Conservation (phyloP, 2,329 filamentous ascomycete species). For the Aureobasidium pullulans region DNA sequence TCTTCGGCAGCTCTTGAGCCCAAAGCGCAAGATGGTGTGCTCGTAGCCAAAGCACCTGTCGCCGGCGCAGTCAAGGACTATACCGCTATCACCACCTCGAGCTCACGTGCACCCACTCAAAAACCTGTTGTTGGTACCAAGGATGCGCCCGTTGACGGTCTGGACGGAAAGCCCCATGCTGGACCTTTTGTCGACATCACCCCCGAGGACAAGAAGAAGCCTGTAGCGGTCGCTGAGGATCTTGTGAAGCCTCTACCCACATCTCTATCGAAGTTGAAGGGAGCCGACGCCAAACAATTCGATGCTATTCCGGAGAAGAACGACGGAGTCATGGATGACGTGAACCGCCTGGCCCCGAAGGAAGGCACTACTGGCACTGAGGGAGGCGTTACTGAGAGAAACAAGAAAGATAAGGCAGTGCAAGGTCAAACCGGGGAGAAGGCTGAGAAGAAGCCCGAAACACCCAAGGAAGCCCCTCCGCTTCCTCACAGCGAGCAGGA, state of each 20-base stretch:
- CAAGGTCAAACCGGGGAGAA: conserved; percentile 62
- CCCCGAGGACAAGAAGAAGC: conserved; percentile 24
- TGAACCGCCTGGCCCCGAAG: conserved; percentile 65
- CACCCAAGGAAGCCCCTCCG: conserved; percentile 78
- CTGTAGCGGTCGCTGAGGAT: conserved; percentile 15
- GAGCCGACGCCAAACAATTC: conserved; percentile 38
- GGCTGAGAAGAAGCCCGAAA: conserved; percentile 66
- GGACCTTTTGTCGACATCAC: conserved; percentile 66
- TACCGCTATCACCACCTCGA: conserved; percentile 17
- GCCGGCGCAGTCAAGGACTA: conserved; percentile 24
- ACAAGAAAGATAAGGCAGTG: conserved; percentile 63
- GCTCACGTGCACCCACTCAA: conserved; percentile 3
- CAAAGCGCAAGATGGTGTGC: conserved; percentile 13
- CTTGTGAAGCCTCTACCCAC: conserved; percentile 27
- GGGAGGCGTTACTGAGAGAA: conserved; percentile 82
- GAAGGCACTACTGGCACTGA: conserved; percentile 83
- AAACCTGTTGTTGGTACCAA: conserved; percentile 49
- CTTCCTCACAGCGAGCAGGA: conserved; percentile 74
- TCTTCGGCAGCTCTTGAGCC: conserved; percentile 32
- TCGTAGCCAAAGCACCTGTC: conserved; percentile 20
- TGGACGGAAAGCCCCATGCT: conserved; percentile 86
- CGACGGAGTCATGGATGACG: conserved; percentile 90
- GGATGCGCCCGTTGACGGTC: conserved; percentile 83
- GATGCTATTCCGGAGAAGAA: conserved; percentile 45
- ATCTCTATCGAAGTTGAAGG: conserved; percentile 32